Evolutionary conservation across 2,329 filamentous ascomycete genomes (phyloP).

Genomic region (Parastagonospora nodorum): DNA sequence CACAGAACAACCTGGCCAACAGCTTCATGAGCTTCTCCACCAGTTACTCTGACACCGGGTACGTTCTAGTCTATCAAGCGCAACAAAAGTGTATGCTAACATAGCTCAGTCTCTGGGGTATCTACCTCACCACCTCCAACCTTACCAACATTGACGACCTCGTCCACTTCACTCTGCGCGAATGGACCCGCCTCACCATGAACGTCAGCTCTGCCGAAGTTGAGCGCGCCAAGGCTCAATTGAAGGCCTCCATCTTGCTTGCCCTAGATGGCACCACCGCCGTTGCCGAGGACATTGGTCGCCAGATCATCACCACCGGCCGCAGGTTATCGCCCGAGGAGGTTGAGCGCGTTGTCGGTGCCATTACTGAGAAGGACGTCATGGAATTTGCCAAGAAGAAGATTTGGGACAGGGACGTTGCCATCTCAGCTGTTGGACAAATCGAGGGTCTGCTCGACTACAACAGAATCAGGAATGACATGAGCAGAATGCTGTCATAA

Average conservation of each 20-base stretch:
- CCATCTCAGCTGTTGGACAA: conserved; percentile 88
- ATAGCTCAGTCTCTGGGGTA: conserved; percentile 86
- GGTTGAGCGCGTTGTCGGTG: conserved; percentile 89
- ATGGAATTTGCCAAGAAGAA: conserved; percentile 95
- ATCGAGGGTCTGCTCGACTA: conserved; percentile 86
- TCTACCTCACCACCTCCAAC: conserved; percentile 96
- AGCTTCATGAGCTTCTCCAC: conserved; percentile 99
- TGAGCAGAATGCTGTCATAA: conserved; percentile 72
- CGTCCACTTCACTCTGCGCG: conserved; percentile 95
- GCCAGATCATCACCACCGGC: conserved; percentile 97
- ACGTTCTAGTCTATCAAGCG: conserved; percentile 48
- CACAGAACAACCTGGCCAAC: conserved; percentile 95
- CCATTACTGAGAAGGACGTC: conserved; percentile 92
- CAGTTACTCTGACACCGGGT: conserved; percentile 99
- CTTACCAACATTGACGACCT: conserved; percentile 88
- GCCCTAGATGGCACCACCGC: conserved; percentile 97
- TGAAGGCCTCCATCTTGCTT: conserved; percentile 97
- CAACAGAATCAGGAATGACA: conserved; percentile 78
- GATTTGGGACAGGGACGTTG: conserved; percentile 97
- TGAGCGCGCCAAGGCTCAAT: conserved; percentile 97
- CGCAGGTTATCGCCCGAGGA: conserved; percentile 88
- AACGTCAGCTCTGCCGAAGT: conserved; percentile 88
- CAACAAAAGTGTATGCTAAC: conserved; percentile 31
- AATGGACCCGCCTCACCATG: conserved; percentile 94
- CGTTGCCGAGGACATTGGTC: conserved; percentile 96